phyloP scores from a whole-genome alignment of 1,284 basidiomycete species.

The Apiotrichum brassicae region DNA sequence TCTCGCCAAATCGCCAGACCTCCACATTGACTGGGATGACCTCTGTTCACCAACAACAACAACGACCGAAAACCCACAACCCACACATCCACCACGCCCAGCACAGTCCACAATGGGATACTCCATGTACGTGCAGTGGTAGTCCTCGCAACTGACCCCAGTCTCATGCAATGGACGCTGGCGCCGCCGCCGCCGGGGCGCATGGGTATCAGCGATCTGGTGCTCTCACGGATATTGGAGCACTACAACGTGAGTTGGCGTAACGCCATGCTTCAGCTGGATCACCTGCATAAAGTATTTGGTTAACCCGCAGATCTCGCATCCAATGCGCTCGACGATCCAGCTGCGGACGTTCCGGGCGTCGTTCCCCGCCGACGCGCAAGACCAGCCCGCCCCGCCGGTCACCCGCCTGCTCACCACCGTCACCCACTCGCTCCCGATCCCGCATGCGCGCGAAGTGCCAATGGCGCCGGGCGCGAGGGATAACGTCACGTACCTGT shows the following conservation, averaged over 20 bases:
- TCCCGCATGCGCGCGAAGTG: slow-evolving; percentile 15
- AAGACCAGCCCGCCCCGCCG: slow-evolving; percentile 5
- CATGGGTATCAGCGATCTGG: slow-evolving; percentile 29
- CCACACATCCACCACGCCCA: no score
- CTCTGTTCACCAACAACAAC: no score
- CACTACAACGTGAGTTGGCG: slow-evolving; percentile 32
- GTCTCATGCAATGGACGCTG: slow-evolving; percentile 40
- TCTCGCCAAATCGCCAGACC: no score
- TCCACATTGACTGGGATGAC: no score
- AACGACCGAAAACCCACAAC: no score
- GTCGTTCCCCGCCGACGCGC: slow-evolving; percentile 13
- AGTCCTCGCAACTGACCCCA: slow-evolving; percentile 16
- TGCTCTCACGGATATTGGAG: slow-evolving; percentile 34
- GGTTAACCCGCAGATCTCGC: slow-evolving; percentile 28
- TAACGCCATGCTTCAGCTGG: no score
- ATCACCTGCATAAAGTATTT: no score
- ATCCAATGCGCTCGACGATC: slow-evolving; percentile 27
- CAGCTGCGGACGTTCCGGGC: slow-evolving; percentile 38
- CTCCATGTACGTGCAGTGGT: slow-evolving; percentile 22
- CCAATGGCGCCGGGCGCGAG: slow-evolving; percentile 13
- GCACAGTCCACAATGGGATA: slow-evolving; percentile 25
- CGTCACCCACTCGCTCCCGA: slow-evolving; percentile 23
- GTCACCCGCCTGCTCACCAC: slow-evolving; percentile 28
- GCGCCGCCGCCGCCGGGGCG: slow-evolving; percentile 18
- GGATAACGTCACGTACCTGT: slow-evolving; percentile 35